phyloP scores from a whole-genome alignment of 164 flowering plant genomes.

The Santalum album region DNA sequence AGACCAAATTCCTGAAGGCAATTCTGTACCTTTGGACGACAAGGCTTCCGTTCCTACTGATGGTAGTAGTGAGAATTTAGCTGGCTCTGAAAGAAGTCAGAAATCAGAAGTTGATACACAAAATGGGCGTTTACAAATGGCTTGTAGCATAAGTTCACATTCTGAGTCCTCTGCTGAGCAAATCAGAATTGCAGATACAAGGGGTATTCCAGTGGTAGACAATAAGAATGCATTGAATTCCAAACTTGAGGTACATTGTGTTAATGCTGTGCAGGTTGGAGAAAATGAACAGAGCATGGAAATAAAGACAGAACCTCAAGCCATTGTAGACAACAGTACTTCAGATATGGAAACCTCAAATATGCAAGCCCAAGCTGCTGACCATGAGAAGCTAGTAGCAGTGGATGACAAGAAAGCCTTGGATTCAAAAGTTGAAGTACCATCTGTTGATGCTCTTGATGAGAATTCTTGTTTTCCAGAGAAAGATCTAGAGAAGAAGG shows the following conservation, averaged over 20 bases:
- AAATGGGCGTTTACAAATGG: too few relatives aligned
- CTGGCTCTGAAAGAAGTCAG: background rate
- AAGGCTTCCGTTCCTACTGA: background rate
- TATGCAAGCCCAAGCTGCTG: background rate
- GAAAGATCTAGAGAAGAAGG: background rate
- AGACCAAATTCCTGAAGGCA: background rate
- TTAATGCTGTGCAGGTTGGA: too few relatives aligned
- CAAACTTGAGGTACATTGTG: too few relatives aligned
- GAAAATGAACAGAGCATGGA: background rate
- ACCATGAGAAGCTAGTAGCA: background rate
- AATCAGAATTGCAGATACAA: background rate
- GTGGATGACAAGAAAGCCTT: background rate
- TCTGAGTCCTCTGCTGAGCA: background rate
- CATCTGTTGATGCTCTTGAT: background rate
- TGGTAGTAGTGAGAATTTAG: background rate
- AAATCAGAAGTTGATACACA: background rate
- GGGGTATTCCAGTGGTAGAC: too few relatives aligned
- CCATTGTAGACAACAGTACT: background rate
- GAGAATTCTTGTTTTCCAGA: background rate
- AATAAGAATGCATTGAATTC: too few relatives aligned
- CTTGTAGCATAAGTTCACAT: background rate
- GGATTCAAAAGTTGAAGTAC: constrained; percentile 7
- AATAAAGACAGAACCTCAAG: background rate
- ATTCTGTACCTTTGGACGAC: background rate
- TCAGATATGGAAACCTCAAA: background rate